Base-by-base conservation (phyloP, 2,329 filamentous ascomycete species). In the Neopestalotiopsis clavispora region DNA sequence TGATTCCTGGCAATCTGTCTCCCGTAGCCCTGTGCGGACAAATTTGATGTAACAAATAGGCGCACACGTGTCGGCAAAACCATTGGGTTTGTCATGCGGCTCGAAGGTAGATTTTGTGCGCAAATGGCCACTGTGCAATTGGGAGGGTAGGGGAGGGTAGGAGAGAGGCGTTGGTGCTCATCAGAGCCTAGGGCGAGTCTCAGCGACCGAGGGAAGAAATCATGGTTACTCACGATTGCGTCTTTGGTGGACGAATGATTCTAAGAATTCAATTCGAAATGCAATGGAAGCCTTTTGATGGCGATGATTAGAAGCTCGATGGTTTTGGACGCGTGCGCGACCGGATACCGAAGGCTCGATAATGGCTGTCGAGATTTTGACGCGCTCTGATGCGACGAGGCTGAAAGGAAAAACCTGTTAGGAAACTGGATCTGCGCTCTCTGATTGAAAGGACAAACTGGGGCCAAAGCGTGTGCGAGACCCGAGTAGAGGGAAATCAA, bases 321-420 rank as follows among this genome's bases (percentile, higher is more conserved):
- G 57, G 2, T 30, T 59, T 28, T 14, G 30, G 23, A 28, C 23
- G 57, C 23, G 30, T 28, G 57, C 30, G 57, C 57, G 57, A 59
- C 57, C 57, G 57, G 30, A 12, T 30, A 5, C 5, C 23, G 34
- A 49, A 17, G 14, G 40, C 38, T 12, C 38, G 42, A 52, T 12
- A 52, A n/a, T 20, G 23, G 61, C 28, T 61, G 61, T 34, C 61
- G 59, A 61, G 45, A 40, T 61, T 59, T 59, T 61, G 59, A 64
- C 42, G 61, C 42, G 61, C 61, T 64, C n/a, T 20, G 40, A 64
- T 45, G 38, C 61, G 61, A 64, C 61, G 40, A 52, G 59, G 59
- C 59, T 61, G 59, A 61, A 40, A 20, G 23, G 45, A 52, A 61
- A 38, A 40, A 34, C n/a, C n/a, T 38, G 59, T 40, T 20, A 61